Base-by-base conservation (phyloP, 2,329 filamentous ascomycete genomes). In the Colletotrichum abscissum region DNA sequence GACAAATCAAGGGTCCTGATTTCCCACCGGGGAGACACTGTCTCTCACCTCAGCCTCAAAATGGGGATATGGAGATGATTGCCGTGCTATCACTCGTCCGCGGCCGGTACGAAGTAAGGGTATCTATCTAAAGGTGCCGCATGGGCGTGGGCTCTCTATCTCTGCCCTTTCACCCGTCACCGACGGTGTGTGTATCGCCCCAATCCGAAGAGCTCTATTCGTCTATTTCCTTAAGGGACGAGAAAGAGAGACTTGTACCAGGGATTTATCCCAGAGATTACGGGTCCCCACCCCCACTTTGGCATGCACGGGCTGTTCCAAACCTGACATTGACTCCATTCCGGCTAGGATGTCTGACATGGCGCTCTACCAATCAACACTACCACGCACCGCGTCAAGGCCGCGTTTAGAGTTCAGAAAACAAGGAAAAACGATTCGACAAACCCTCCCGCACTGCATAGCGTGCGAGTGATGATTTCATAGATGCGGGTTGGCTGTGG, bases 281-380 rank as follows among this genome's bases (percentile, higher is more conserved):
- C 70, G 70, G 55, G 56, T 60, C 46, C 33, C 67, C 56, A 66
- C 67, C 71, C 67, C 67, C 62, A 71, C 62, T 73, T 71, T 54
- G 63, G 54, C 26, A 30, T 69, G 67, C 35, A 49, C 52, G 64
- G 64, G 33, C 55, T 59, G 64, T 63, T 69, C 67, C 56, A 69
- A 22, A 42, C 28, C 55, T 57, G 64, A 30, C 54, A 30, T 52
- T 42, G 24, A 35, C 46, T 67, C 60, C 58, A 63, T 46, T 26
- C 14, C 26, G 35, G 67, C 71, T 33, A 57, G 70, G 66, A 63
- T 72, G 60, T 30, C 55, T 38, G 54, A 63, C 49, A 28, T 26
- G 3, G 63, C 6, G 5, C 14, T 65, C 71, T 56, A 19, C 71
- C 71, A 73, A 73, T 73, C 67, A 73, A 62, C 46, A 16, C 16